These are phyloP conservation scores for Elsinoe perseae DNA, from an alignment of 2,329 filamentous ascomycete genomes.

Conservation along the genomic window DNA sequence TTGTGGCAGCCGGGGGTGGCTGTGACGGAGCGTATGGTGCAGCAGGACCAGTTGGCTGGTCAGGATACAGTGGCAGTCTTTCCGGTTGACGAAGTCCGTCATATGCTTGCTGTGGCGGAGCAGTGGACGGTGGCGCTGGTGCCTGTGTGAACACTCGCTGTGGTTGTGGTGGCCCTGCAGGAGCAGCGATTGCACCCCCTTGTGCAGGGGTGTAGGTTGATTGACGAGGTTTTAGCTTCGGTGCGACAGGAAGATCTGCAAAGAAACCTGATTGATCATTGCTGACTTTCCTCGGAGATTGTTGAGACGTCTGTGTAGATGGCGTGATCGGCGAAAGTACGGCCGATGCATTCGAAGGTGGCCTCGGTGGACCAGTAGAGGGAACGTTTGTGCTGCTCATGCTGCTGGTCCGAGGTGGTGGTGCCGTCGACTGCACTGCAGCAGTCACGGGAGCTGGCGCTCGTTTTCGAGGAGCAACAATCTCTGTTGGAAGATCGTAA, in stretches of 20 bases:
- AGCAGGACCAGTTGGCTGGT: slow-evolving; percentile 30
- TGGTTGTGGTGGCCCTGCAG: slow-evolving; percentile 17
- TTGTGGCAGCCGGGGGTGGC: slow-evolving; percentile 24
- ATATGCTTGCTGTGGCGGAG: slow-evolving; percentile 27
- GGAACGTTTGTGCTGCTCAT: slow-evolving; percentile 19
- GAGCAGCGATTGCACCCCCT: neutral
- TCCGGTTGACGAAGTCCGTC: slow-evolving; percentile 35
- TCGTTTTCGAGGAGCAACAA: slow-evolving; percentile 63
- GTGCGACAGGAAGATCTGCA: slow-evolving; percentile 39
- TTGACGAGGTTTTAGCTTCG: slow-evolving; percentile 32
- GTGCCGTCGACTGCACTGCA: slow-evolving; percentile 33
- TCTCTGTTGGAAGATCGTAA: slow-evolving; percentile 88
- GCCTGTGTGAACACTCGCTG: slow-evolving; percentile 17
- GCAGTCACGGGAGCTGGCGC: slow-evolving; percentile 34
- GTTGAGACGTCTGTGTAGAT: slow-evolving; percentile 29
- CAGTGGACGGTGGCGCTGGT: slow-evolving; percentile 20
- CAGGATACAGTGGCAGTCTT: slow-evolving; percentile 32
- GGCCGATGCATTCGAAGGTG: slow-evolving; percentile 27
- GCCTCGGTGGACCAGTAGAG: slow-evolving; percentile 15
- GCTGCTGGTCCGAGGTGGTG: slow-evolving; percentile 57
- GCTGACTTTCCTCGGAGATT: slow-evolving; percentile 23
- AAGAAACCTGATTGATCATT: slow-evolving; percentile 36
- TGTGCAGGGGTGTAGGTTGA: slow-evolving; percentile 23
- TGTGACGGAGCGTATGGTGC: slow-evolving; percentile 27
- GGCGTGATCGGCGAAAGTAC: slow-evolving; percentile 36